Base-by-base conservation (phyloP, 2,329 filamentous ascomycete genomes). In the Cladosporium sp. region DNA sequence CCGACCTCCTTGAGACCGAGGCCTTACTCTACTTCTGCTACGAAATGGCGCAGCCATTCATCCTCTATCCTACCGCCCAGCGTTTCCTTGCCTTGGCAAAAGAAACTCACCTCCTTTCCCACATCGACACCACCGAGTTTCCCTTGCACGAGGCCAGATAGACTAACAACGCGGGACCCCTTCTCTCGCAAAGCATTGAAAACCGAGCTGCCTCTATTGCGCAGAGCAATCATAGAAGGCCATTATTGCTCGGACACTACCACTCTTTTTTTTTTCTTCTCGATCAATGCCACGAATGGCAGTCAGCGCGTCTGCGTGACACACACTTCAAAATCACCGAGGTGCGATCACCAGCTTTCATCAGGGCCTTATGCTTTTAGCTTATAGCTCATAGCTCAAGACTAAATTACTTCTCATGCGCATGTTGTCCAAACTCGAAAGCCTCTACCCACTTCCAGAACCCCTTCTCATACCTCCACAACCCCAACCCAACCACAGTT, bases 391-490 rank as follows among this genome's bases (percentile, higher is more conserved):
- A 39, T 39, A 39, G 37, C 37, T 39, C 37, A 39, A 17, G 14
- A 15, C 37, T 6, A 14, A n/a, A n/a, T n/a, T 43, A 55, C 52
- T 25, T 19, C 17, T 25, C 30, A 25, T 12, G 5, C n/a, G 25
- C 55, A 19, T 12, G 28, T 45, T 19, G 34, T 49, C 34, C 40
- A 61, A 78, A 78, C 6, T 59, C 60, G 59, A 74, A 78, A 50
- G 72, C 68, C 52, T 66, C 66, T 11, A 68, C 64, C 64, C 69
- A 76, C 30, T 68, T 69, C 77, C 76, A 79, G 25, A 67, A 69
- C 3, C 75, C 76, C 3, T 66, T 63, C 36, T 75, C 72, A 66
- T 78, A 78, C 58, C 65, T 70, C 73, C 75, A 79, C 15, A 79
- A 61, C 6, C 70, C 72, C 43, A 78, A 58, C 0, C 77, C 76